These are phyloP conservation scores for Lyophyllum semitale DNA, from an alignment of 768 basidiomycete species.

Conservation along the genomic window DNA sequence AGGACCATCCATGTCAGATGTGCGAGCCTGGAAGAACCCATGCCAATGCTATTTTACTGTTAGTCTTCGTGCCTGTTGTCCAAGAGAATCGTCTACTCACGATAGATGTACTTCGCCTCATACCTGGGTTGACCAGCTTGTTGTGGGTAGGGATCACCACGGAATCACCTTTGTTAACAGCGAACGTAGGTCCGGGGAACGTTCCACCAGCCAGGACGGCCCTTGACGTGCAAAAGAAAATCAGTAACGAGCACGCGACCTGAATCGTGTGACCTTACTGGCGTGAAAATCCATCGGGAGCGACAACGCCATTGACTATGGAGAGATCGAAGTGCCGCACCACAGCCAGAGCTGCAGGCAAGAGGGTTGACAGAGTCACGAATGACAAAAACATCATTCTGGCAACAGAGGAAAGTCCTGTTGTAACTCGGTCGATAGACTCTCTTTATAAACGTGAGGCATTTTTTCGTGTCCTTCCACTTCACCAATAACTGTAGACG, in stretches of 20 bases:
- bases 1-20: slow-evolving; percentile 38
- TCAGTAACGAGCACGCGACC: neutral
- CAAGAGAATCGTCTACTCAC: slow-evolving; percentile 10
- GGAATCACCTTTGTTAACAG: slow-evolving; percentile 22
- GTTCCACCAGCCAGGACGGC: slow-evolving; percentile 21
- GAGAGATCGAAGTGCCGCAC: slow-evolving; percentile 20
- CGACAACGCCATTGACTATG: slow-evolving; percentile 11
- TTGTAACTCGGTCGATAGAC: neutral
- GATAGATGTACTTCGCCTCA: slow-evolving; percentile 28
- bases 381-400: slow-evolving; percentile 18
- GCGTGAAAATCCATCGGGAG: slow-evolving; percentile 21
- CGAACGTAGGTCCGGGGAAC: slow-evolving; percentile 22
- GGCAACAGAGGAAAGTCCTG: slow-evolving; percentile 4
- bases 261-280: slow-evolving; percentile 4
- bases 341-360: slow-evolving; percentile 20
- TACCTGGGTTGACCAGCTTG: slow-evolving; percentile 19
- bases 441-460: slow-evolving; percentile 21
- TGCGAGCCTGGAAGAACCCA: slow-evolving; percentile 35
- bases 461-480: slow-evolving; percentile 6
- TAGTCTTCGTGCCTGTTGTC: neutral
- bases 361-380: slow-evolving; percentile 10
- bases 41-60: slow-evolving; percentile 32
- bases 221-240: slow-evolving; percentile 1
- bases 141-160: slow-evolving; percentile 24
- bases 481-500: slow-evolving; percentile 14